Percentiles rank a stretch among this genome's conserved stretches.
Evolutionary conservation across 139 green algal species (phyloP).

Genomic region (Pseudopediastrum boryanum): DNA sequence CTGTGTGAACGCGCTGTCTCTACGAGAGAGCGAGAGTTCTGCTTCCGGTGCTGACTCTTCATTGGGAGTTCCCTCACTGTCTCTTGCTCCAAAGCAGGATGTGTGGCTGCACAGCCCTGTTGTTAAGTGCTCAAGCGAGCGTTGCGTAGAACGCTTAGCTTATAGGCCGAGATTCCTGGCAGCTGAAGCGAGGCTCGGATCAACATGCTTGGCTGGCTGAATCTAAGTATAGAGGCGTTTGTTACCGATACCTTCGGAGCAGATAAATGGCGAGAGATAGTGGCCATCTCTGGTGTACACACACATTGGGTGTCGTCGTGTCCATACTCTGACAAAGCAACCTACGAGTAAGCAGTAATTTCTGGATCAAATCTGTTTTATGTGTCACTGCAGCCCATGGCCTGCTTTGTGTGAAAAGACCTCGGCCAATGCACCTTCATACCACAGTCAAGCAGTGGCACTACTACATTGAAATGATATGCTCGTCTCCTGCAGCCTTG

Average conservation of each 20-base stretch:
- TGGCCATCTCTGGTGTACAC: slow-evolving; percentile 11
- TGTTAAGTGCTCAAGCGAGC: too few relatives aligned
- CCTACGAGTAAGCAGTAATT: slow-evolving; percentile 45
- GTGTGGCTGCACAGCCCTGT: too few relatives aligned
- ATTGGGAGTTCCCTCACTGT: too few relatives aligned
- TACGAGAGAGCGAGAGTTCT: too few relatives aligned
- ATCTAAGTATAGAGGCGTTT: slow-evolving; percentile 34
- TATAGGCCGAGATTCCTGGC: too few relatives aligned
- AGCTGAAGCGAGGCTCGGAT: not conserved
- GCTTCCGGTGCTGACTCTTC: too few relatives aligned
- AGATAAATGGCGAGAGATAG: slow-evolving; percentile 40
- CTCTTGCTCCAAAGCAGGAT: too few relatives aligned
- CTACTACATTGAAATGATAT: not conserved
- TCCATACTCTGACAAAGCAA: slow-evolving; percentile 51
- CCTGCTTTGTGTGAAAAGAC: not conserved
- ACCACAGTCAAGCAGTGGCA: not conserved
- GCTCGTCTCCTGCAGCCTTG: slow-evolving; percentile 35
- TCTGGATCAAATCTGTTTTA: not conserved
- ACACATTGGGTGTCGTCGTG: slow-evolving; percentile 42
- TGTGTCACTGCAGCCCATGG: too few relatives aligned
- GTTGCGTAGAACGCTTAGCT: too few relatives aligned
- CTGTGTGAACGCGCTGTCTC: too few relatives aligned
- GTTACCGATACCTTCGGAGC: slow-evolving; percentile 42
- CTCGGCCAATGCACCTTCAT: not conserved
- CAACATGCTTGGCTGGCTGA: slow-evolving; percentile 36